Evolutionary conservation across 2,329 filamentous ascomycete species (phyloP).

Genomic region (Aspergillus piperis): DNA sequence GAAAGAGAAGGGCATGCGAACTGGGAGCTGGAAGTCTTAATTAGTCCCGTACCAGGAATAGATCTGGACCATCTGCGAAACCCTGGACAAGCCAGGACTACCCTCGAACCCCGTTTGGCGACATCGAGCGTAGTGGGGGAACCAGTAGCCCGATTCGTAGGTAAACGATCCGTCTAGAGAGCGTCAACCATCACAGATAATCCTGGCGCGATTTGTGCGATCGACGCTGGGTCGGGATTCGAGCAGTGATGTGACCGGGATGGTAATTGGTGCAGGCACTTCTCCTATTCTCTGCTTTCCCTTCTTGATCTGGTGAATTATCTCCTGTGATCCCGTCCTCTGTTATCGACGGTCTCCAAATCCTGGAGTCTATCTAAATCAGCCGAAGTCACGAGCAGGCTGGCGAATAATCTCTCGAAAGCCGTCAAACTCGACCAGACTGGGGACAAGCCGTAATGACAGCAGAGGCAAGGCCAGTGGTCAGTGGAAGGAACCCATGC

Average conservation of each 20-base stretch:
- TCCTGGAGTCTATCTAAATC: not conserved
- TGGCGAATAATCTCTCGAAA: not conserved
- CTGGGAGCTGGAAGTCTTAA: conserved; percentile 4
- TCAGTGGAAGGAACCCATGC: conserved; percentile 8
- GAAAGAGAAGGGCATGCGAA: not conserved
- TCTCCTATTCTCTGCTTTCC: not conserved
- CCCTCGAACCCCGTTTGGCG: conserved; percentile 16
- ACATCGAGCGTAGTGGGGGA: conserved; percentile 14
- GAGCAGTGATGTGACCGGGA: conserved; percentile 20
- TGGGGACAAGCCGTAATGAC: not conserved
- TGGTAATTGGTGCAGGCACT: conserved; percentile 30
- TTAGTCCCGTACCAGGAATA: conserved; percentile 14
- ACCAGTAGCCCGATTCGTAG: conserved; percentile 20
- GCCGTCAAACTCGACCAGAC: not conserved
- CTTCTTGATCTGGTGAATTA: not conserved
- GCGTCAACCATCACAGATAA: conserved; percentile 18
- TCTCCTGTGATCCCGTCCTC: not conserved
- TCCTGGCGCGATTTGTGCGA: conserved; percentile 27
- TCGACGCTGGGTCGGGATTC: conserved; percentile 27
- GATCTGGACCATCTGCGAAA: conserved; percentile 24
- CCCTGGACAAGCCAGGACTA: conserved; percentile 19
- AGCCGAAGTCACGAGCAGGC: conserved; percentile 1
- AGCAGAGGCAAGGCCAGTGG: not conserved
- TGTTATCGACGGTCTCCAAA: not conserved
- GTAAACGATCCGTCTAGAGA: conserved; percentile 22